Percentiles rank a stretch among this genome's conserved stretches.
These are phyloP conservation scores for Ocimum tenuiflorum DNA, from an alignment of 257 asterid genomes.

Conservation along the genomic window DNA sequence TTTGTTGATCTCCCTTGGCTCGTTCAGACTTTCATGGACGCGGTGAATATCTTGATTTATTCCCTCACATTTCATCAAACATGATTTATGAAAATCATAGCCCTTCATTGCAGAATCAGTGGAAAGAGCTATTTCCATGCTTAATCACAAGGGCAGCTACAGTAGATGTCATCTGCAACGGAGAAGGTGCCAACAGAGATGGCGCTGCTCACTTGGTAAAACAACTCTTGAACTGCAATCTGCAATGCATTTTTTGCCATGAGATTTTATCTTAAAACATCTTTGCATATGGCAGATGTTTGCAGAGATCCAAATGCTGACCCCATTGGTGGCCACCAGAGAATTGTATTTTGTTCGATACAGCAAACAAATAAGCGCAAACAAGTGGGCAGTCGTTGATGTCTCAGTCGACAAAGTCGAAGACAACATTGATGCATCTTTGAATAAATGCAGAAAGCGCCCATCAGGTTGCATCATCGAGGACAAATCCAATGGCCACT, in stretches of 20 bases:
- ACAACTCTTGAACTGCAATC: background rate
- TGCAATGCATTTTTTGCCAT: too few species aligned
- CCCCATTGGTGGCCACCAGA: conserved; percentile 74
- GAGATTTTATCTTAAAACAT: too few species aligned
- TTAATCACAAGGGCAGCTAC: conserved; percentile 66
- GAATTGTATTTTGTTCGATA: conserved; percentile 65
- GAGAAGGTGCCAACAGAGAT: conserved; percentile 59
- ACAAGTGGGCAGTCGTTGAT: conserved; percentile 77
- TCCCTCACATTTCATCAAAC: background rate
- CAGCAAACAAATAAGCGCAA: conserved; percentile 48
- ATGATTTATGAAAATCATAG: background rate
- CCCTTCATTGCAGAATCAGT: conserved; percentile 44
- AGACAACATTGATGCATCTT: conserved; percentile 48
- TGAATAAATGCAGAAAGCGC: conserved; percentile 57
- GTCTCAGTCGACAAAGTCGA: conserved; percentile 63
- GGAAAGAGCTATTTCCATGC: conserved; percentile 78
- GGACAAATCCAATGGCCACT: conserved; percentile 70
- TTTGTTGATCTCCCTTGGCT: conserved; percentile 56
- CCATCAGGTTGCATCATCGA: conserved; percentile 91
- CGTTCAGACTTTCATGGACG: conserved; percentile 69
- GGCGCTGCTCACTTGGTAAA: conserved; percentile 75
- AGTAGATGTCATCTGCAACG: conserved; percentile 49
- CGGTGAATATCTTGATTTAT: conserved; percentile 30
- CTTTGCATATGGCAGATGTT: conserved; percentile 44
- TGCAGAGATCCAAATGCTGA: conserved; percentile 84